Evolutionary conservation across 129 eudicot species (phyloP), one percentile per base, ranked within the genome.

Genomic region (Mikania micrantha): DNA sequence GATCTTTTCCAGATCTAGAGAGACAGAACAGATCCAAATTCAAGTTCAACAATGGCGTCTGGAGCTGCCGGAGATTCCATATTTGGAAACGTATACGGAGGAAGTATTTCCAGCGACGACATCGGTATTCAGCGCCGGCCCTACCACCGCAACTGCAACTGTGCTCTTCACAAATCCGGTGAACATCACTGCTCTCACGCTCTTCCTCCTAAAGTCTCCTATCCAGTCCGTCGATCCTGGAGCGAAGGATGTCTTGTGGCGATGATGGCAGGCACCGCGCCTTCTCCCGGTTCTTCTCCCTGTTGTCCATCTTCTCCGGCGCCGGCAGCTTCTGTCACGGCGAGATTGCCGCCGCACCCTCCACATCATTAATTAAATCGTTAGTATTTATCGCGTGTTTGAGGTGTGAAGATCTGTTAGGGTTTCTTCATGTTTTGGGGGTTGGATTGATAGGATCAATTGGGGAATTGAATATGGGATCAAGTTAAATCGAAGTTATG

Each of bases 91-190:
- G 50, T 36, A 32, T 12, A 35, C 35, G 9, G 76, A 27, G 89
- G 87, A 7, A 78, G 77, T 69, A 81, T 87, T 9, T 74, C 82
- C 49, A 77, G 72, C 61, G 69, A 73, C 34, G 81, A 81, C 60
- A 0, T 24, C 4, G 22, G 60, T 24, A 53, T 22, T 53, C 0
- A 7, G n/a, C 22, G 1, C 1, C 0, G 9, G 40, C 8, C 40
- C 1, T 35, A 7, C 56, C 95, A 87, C 38, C 81, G 83, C 10
- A 87, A 87, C 66, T 87, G 90, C 79, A 69, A 67, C 64, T 84
- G 95, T 63, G 87, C 87, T 9, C 73, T 87, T 41, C 95, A 87
- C 57, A 81, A 74, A 38, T 61, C 60, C 9, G 62, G 70, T 4
- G 76, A 73, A 5, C 11, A 58, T 12, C 41, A 38, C 2, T 78